Evolutionary conservation across 345 rosid genomes (phyloP), one percentile per base, ranked within the genome.

Genomic region (Ailanthus altissimus): DNA sequence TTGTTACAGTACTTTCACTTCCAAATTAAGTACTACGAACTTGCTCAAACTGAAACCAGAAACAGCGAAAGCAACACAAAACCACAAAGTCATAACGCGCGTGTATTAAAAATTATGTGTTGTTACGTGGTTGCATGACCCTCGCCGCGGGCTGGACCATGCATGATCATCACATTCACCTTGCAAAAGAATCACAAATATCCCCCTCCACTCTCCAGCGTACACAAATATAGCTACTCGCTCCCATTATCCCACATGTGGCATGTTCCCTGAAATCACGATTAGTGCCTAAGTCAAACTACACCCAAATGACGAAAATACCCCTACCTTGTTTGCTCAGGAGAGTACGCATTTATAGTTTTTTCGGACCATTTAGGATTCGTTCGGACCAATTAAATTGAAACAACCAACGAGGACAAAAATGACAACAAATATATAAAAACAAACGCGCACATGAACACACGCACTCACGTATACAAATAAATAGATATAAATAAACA

Each of bases 51-150:
- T 38, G 8, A 68, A 68, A 49, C 23, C 38, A 26, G 73, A 36
- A 49, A 47, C 8, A 36, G 38, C 38, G 3, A 0, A 5, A 49
- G 0, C 38, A 53, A 67, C 26, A 13, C 6, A 62, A 46, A 60
- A 46, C 18, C 45, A 9, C 5, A 58, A 56, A 57, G 20, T 14
- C 20, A n/a, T 8, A 42, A 36, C 56, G 81, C 69, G 81, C 77
- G 77, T 49, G 78, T 28, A 20, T 14, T 58, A 16, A 10, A 32
- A 59, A 47, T 28, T 32, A 69, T 68, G 79, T 50, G 72, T 66
- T 50, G 72, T 66, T 78, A 78, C 84, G 82, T 82, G 82, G 59
- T 70, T 78, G 80, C 84, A 82, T 65, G 77, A 70, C 72, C 46
- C 6, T 59, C 60, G 77, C 74, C 36, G 77, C 60, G 79, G 46